Percentiles rank a stretch among this genome's conserved stretches.
phyloP scores from a whole-genome alignment of 2,329 filamentous ascomycete genomes.

The Aspergillus ruber region DNA sequence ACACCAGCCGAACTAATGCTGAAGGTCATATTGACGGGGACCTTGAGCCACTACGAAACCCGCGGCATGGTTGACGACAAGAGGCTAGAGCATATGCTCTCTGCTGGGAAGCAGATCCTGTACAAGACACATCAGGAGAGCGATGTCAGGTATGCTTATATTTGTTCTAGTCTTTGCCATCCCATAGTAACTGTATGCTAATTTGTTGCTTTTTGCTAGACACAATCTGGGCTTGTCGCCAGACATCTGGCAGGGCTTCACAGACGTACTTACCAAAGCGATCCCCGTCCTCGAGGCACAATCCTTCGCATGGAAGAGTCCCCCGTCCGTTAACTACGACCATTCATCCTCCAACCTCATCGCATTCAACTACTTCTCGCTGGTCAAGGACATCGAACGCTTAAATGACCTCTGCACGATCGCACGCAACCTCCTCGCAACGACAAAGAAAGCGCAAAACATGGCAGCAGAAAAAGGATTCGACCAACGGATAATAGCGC shows the following conservation, averaged over 20 bases:
- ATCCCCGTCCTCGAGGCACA: constrained; percentile 57
- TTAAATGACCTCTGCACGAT: constrained; percentile 58
- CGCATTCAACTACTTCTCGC: constrained; percentile 51
- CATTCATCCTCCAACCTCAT: constrained; percentile 56
- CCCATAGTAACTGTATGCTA: background rate
- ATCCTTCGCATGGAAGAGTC: constrained; percentile 56
- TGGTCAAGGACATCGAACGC: constrained; percentile 58
- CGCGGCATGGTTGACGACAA: constrained; percentile 55
- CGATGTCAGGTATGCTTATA: constrained; percentile 42
- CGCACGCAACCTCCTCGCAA: constrained; percentile 56
- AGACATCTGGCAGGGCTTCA: constrained; percentile 55
- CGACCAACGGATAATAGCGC: constrained; percentile 54
- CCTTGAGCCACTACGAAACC: constrained; percentile 54
- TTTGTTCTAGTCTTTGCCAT: background rate
- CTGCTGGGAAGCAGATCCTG: constrained; percentile 55
- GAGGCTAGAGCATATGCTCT: constrained; percentile 51
- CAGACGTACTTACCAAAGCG: constrained; percentile 52
- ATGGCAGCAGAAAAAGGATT: constrained; percentile 55
- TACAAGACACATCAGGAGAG: constrained; percentile 52
- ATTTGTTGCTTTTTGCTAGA: constrained; percentile 22
- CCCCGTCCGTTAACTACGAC: constrained; percentile 51
- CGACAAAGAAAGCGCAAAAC: constrained; percentile 56
- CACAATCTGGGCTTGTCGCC: constrained; percentile 52
- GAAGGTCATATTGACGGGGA: constrained; percentile 42
- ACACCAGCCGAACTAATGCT: constrained; percentile 44